Evolutionary conservation across 2,329 filamentous ascomycete species (phyloP).

Genomic region (Fusarium piperis): DNA sequence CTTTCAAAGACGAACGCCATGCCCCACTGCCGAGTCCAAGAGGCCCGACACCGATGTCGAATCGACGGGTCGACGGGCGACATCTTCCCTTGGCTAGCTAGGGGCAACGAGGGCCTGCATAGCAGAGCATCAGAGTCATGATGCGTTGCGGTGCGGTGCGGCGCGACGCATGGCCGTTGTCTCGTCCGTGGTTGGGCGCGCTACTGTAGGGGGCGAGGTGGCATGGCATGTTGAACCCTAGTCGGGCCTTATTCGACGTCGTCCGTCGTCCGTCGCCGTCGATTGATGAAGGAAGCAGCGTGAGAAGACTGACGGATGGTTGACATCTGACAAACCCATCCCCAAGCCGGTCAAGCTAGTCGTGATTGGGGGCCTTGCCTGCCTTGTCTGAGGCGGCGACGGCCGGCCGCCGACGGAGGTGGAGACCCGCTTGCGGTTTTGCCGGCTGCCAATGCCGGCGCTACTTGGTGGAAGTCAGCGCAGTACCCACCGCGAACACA

Average conservation of each 20-base stretch:
- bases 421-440: slow-evolving; percentile 33
- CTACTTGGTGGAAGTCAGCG: slow-evolving; percentile 21
- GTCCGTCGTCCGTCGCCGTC: slow-evolving; percentile 4
- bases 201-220: slow-evolving; percentile 8
- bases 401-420: slow-evolving; percentile 34
- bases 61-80: background rate
- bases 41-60: background rate
- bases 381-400: slow-evolving; percentile 14
- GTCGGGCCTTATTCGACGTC: slow-evolving; percentile 36
- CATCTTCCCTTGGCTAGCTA: background rate
- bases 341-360: slow-evolving; percentile 22
- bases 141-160: slow-evolving; percentile 6
- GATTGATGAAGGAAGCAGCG: slow-evolving; percentile 14
- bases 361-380: slow-evolving; percentile 23
- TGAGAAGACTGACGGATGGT: slow-evolving; percentile 9
- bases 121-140: background rate
- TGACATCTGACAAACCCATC: slow-evolving; percentile 32
- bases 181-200: slow-evolving; percentile 29
- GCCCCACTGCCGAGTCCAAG: slow-evolving; percentile 18
- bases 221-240: slow-evolving; percentile 33
- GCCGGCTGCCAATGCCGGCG: slow-evolving; percentile 30
- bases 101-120: background rate
- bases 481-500: slow-evolving; percentile 8
- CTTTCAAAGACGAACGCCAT: slow-evolving; percentile 7
- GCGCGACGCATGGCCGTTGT: slow-evolving; percentile 17